A percentile compares a stretch with the other conserved stretches of the same genome.
Conservation (phyloP, 2,329 filamentous ascomycete genomes). For the Apiospora arundinis region DNA sequence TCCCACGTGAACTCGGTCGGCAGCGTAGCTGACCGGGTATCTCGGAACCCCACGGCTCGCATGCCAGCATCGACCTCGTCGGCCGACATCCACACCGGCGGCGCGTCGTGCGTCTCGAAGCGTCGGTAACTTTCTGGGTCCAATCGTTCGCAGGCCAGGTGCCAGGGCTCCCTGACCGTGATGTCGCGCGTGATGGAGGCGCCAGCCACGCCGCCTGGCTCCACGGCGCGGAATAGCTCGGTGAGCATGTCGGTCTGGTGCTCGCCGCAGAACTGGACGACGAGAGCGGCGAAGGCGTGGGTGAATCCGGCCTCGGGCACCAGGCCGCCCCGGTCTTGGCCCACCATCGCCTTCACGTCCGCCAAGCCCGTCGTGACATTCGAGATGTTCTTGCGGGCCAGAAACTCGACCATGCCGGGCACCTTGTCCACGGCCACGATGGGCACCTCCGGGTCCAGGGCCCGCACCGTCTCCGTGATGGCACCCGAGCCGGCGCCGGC, state of each 20-base stretch:
- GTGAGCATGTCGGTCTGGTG: not conserved
- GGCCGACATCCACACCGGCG: not conserved
- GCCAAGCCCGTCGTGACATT: not conserved
- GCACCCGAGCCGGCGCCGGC: not conserved
- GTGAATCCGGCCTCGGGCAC: not conserved
- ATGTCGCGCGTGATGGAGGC: slow-evolving; percentile 2
- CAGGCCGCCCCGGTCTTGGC: not conserved
- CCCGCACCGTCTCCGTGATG: slow-evolving; percentile 7
- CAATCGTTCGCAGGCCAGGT: not conserved
- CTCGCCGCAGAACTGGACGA: slow-evolving; percentile 11
- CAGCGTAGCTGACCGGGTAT: not conserved
- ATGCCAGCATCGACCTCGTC: not conserved
- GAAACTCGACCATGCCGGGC: slow-evolving; percentile 10
- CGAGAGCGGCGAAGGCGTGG: not conserved
- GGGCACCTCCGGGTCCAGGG: not conserved
- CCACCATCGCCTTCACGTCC: not conserved
- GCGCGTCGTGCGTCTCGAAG: not conserved
- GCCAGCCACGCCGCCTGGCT: not conserved
- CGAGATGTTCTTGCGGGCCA: not conserved
- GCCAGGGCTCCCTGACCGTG: not conserved
- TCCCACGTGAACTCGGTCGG: not conserved
- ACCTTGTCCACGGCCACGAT: slow-evolving; percentile 3
- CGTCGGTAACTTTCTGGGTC: not conserved
- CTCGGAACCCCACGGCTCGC: not conserved
- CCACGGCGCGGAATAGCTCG: not conserved